Evolutionary conservation across 208 protist species (phyloP).

Genomic region (Strigomonas galati): DNA sequence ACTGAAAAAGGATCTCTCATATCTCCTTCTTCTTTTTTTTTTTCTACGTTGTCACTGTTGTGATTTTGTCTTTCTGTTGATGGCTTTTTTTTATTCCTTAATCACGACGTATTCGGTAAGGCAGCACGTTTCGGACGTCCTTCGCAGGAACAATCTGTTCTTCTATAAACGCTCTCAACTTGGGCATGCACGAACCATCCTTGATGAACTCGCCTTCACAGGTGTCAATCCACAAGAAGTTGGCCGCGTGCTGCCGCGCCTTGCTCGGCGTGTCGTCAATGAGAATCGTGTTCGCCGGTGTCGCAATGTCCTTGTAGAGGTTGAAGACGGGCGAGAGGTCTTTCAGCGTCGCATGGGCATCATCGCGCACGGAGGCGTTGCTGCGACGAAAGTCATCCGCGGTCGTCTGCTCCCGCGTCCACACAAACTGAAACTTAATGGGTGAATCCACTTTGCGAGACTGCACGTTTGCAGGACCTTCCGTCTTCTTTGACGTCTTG

Average conservation of each 20-base stretch:
- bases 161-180: constrained; percentile 67
- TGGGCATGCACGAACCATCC: constrained; percentile 40
- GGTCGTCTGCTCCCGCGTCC: constrained; percentile 81
- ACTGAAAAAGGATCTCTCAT: neutral
- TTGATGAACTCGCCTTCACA: constrained; percentile 51
- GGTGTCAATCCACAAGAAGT: constrained; percentile 82
- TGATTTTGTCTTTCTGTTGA: no score
- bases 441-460: constrained; percentile 9
- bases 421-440: constrained; percentile 75
- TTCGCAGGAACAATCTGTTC: constrained; percentile 47
- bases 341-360: constrained; percentile 83
- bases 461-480: neutral
- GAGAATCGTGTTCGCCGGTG: constrained; percentile 70
- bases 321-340: constrained; percentile 59
- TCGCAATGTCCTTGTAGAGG: constrained; percentile 58
- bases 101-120: constrained; percentile 50
- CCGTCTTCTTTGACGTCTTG: neutral
- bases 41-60: neutral
- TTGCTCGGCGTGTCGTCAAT: constrained; percentile 90
- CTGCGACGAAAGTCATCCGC: constrained; percentile 74
- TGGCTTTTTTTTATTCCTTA: neutral
- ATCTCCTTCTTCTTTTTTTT: neutral
- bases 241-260: constrained; percentile 64
- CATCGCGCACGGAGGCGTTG: constrained; percentile 47
- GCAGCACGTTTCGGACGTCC: constrained; percentile 80